phyloP scores from a whole-genome alignment of 345 rosid species.

The Camelina neglecta region DNA sequence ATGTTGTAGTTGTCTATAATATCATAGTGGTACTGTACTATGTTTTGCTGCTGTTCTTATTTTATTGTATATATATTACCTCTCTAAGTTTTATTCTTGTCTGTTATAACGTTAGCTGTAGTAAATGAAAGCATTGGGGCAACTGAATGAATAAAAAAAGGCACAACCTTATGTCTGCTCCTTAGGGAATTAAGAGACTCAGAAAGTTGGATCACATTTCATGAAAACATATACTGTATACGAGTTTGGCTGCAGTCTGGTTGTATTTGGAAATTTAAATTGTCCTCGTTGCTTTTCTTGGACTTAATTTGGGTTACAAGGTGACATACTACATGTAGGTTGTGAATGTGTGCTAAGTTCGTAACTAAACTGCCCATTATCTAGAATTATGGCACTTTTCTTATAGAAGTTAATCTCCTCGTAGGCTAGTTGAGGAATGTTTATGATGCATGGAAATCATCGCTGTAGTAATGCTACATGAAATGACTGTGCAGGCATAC shows the following conservation, averaged over 20 bases:
- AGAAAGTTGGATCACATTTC: slow-evolving; percentile 1
- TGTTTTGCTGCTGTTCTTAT: neutral
- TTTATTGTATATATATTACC: neutral
- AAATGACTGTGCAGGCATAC: slow-evolving; percentile 65
- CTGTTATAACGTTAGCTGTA: neutral
- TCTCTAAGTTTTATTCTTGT: neutral
- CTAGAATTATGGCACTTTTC: neutral
- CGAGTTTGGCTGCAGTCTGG: neutral
- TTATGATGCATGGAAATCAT: no score
- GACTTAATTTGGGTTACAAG: slow-evolving; percentile 10
- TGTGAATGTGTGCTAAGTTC: neutral
- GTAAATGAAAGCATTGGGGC: neutral
- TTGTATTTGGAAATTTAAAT: neutral
- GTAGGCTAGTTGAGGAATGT: neutral
- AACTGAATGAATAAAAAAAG: neutral
- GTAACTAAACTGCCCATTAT: neutral
- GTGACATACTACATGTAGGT: slow-evolving; percentile 3
- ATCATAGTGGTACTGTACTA: neutral
- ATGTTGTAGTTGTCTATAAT: neutral
- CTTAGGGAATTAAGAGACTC: neutral
- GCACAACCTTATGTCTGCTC: neutral
- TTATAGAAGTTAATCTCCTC: neutral
- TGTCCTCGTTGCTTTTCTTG: neutral
- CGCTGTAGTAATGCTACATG: no score
- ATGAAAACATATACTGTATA: neutral